phyloP scores from a whole-genome alignment of 352 stramenopile genomes.

The Achlya hypogyna region DNA sequence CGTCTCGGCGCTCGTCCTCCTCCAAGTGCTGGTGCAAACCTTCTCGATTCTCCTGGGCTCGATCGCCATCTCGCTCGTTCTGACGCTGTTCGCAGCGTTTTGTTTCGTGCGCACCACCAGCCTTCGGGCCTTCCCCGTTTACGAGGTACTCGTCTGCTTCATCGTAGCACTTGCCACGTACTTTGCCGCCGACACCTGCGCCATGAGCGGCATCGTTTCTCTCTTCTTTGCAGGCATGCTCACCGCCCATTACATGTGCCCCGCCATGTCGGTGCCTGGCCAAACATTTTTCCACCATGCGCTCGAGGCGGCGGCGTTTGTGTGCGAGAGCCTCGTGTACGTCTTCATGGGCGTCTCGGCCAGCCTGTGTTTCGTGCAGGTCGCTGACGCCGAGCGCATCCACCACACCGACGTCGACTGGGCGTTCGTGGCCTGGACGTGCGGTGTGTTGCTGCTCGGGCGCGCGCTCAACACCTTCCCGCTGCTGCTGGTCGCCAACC shows the following conservation, averaged over 20 bases:
- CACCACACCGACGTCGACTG: not conserved
- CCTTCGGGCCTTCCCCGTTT: not conserved
- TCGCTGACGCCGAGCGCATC: not conserved
- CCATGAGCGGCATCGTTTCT: conserved; percentile 46
- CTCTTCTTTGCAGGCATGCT: conserved; percentile 43
- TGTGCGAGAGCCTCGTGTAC: conserved; percentile 10
- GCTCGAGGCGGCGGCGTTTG: conserved; percentile 2
- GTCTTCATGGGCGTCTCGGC: conserved; percentile 2
- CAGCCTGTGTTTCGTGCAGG: not conserved
- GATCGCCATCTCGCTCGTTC: conserved; percentile 1
- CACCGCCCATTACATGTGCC: conserved; percentile 12
- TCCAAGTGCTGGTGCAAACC: not conserved
- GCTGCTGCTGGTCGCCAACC: not conserved
- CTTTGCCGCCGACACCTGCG: conserved; percentile 9
- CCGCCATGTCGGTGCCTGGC: not conserved
- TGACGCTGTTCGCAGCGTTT: not conserved
- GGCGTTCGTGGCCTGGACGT: not conserved
- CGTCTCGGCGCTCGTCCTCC: not conserved
- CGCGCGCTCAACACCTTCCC: conserved; percentile 3
- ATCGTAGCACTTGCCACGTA: not conserved
- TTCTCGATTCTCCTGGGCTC: conserved; percentile 10
- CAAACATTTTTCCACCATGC: conserved; percentile 1
- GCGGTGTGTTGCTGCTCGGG: not conserved
- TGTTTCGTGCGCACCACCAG: not conserved
- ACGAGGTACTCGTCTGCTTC: conserved; percentile 8